These are phyloP conservation scores for Trypanosoma brucei DNA, from an alignment of 208 protist species.

Conservation along the genomic window DNA sequence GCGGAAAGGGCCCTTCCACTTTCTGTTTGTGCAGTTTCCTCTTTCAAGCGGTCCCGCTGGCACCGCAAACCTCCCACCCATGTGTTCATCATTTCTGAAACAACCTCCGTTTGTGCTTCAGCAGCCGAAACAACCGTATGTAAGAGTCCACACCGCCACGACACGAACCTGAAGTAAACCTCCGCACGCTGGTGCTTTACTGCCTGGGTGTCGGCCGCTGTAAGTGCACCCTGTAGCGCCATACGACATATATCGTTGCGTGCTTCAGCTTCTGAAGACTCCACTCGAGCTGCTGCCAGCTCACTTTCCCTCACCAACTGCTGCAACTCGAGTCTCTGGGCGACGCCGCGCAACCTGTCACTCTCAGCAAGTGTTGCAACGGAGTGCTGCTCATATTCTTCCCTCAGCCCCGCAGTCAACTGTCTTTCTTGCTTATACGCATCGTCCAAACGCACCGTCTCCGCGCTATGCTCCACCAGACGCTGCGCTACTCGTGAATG, in stretches of 20 bases:
- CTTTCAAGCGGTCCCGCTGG: not conserved
- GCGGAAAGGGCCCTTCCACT: not conserved
- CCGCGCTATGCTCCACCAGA: not conserved
- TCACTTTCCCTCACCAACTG: not conserved
- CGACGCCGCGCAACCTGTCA: not conserved
- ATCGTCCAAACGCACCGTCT: slow-evolving; percentile 1
- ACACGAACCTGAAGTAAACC: slow-evolving; percentile 2
- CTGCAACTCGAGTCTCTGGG: slow-evolving; percentile 1
- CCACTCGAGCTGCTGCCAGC: not conserved
- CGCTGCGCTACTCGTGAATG: slow-evolving; percentile 1
- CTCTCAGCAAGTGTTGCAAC: not conserved
- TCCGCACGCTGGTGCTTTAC: not conserved
- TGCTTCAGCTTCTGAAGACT: not conserved
- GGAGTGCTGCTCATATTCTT: not conserved
- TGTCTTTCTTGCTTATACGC: not conserved
- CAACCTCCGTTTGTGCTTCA: not conserved
- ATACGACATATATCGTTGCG: slow-evolving; percentile 4
- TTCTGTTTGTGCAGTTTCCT: slow-evolving; percentile 4
- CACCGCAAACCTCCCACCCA: not conserved
- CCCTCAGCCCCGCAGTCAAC: not conserved
- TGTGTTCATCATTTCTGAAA: not conserved
- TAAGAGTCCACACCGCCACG: not conserved
- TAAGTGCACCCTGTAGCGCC: slow-evolving; percentile 10
- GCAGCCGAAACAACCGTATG: not conserved
- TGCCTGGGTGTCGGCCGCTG: slow-evolving; percentile 1